A percentile compares a stretch with the other conserved stretches of the same genome.
These are phyloP conservation scores for Peronospora destructor DNA, from an alignment of 352 stramenopile species.

Conservation along the genomic window DNA sequence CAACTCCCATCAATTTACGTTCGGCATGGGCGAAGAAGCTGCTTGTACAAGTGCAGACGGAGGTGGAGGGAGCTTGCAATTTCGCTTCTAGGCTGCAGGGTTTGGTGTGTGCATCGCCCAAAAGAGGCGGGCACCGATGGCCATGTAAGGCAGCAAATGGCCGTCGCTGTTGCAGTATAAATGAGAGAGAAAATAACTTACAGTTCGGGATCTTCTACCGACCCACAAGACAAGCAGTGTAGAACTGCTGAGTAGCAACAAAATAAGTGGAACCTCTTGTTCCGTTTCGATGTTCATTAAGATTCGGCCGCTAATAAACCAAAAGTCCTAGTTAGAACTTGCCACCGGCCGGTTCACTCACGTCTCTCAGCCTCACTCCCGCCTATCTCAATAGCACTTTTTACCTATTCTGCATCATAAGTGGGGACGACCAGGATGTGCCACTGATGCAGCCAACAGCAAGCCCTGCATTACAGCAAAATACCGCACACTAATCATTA, in stretches of 20 bases:
- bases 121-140: neutral
- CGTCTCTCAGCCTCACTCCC: neutral
- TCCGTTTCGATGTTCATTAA: slow-evolving; percentile 15
- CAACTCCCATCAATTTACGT: slow-evolving; percentile 51
- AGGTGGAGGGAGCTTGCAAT: slow-evolving; percentile 13
- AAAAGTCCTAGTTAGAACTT: neutral
- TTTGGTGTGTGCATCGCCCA: slow-evolving; percentile 5
- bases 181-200: slow-evolving; percentile 2
- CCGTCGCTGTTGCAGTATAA: slow-evolving; percentile 1
- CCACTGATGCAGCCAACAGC: slow-evolving; percentile 87
- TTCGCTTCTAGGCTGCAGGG: slow-evolving; percentile 25
- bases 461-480: slow-evolving; percentile 46
- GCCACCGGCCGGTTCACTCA: neutral
- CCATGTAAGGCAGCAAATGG: neutral
- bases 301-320: neutral
- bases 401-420: slow-evolving; percentile 58
- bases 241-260: slow-evolving; percentile 2
- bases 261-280: slow-evolving; percentile 24
- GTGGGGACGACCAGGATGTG: slow-evolving; percentile 82
- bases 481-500: neutral
- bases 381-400: neutral
- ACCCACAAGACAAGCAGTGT: neutral
- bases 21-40: slow-evolving; percentile 35
- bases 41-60: slow-evolving; percentile 3
- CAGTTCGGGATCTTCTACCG: neutral